Evolutionary conservation across 2,329 filamentous ascomycete genomes (phyloP), one percentile per base, ranked within the genome.

Genomic region (Aspergillus sp.): DNA sequence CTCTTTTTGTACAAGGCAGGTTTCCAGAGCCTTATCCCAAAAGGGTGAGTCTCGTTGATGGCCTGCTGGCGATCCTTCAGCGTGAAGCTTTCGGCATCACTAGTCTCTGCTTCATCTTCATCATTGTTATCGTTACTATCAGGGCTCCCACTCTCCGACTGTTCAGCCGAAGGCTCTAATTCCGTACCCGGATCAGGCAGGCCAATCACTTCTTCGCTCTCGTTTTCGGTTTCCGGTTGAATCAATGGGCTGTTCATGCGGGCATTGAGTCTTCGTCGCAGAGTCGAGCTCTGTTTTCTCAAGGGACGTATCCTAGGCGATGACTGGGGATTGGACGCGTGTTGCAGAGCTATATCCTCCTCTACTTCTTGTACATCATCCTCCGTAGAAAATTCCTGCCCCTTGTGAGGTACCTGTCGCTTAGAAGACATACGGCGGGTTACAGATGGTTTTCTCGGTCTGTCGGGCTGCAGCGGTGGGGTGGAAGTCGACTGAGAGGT

Each of bases 11-110:
- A 99, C 64, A 99, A 78, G 1, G 95, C 96, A 47, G 95, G 95
- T 77, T 99, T 99, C 95, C 95, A 99, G 65, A 99, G 91, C 74
- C 96, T 89, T 74, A 99, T 98, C 82, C 95, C 95, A 70, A 99
- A 99, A 0, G 95, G 95, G 82, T 99, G 95, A 0, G 95, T 99
- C 76, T 97, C 90, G 79, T 99, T 99, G 82, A 99, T 99, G 66
- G 95, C 95, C 74, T 97, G 89, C 78, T 99, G 95, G 58, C 95
- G 88, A 76, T 99, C 95, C 76, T 96, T 97, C 69, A 99, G 85
- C 0, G 95, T 99, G 75, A 99, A 99, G 80, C 94, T 98, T 79
- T 97, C 95, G 1, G 95, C 91, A 69, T 98, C 95, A 75, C 94
- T 97, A 55, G 93, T 72, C 61, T 90, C 87, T 60, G 80, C 87